Evolutionary conservation across 306 rosid species (phyloP).

Genomic region (Prosopis cineraria): DNA sequence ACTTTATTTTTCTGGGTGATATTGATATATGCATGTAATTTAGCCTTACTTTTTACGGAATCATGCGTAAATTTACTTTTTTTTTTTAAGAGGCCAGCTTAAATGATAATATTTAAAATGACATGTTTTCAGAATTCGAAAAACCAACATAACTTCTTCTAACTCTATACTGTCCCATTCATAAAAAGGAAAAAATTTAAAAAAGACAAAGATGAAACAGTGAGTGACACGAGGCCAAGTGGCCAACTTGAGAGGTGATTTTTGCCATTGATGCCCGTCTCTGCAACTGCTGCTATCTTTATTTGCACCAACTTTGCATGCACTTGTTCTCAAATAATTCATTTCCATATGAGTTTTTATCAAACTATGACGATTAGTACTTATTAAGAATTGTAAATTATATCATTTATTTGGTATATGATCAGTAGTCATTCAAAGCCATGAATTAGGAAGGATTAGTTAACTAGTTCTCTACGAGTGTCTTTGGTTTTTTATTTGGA

Average conservation of each 20-base stretch:
- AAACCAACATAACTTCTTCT: neutral
- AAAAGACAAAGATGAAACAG: neutral
- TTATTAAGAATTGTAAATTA: neutral
- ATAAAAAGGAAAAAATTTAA: neutral
- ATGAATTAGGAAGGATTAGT: too few relatives aligned
- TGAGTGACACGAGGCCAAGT: neutral
- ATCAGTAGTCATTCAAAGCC: neutral
- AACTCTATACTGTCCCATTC: neutral
- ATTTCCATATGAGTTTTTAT: neutral
- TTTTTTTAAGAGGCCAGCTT: neutral
- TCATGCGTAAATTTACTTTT: neutral
- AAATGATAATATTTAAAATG: neutral
- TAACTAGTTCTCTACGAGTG: neutral
- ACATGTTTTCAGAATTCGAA: neutral
- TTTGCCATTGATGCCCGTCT: neutral
- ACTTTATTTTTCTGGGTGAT: too few relatives aligned
- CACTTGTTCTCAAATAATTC: neutral
- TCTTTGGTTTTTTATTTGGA: neutral
- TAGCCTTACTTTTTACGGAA: neutral
- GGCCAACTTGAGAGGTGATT: neutral
- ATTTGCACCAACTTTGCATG: neutral
- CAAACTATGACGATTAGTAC: neutral
- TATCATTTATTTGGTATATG: neutral
- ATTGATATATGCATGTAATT: too few relatives aligned
- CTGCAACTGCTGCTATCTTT: neutral